Evolutionary conservation across 371 early-diverging fungal genomes (phyloP).

Genomic region (Syncephalastrum racemosum): DNA sequence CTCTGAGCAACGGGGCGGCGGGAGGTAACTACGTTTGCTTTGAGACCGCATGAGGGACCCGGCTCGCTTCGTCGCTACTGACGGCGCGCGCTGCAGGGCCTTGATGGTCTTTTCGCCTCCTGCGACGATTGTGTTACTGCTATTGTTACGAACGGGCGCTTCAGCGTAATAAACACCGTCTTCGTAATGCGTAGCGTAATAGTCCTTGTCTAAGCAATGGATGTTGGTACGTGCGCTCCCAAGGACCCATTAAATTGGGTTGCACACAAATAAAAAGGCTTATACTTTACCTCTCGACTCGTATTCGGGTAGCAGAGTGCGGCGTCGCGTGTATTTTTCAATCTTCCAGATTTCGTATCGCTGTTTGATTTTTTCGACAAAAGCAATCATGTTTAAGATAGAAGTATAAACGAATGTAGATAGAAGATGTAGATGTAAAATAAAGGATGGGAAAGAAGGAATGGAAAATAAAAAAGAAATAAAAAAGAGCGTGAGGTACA

Average conservation of each 20-base stretch:
- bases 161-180: constrained; percentile 22
- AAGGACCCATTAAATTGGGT: neutral
- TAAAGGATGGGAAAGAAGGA: constrained; percentile 6
- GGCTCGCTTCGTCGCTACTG: constrained; percentile 11
- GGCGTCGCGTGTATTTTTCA: constrained; percentile 63
- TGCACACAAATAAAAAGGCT: neutral
- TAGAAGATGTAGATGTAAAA: neutral
- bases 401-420: neutral
- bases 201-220: constrained; percentile 17
- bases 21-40: neutral
- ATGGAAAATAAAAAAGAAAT: constrained; percentile 7
- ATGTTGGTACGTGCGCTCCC: neutral
- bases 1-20: constrained; percentile 19
- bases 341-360: constrained; percentile 67
- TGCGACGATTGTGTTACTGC: neutral
- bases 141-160: neutral
- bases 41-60: constrained; percentile 6
- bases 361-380: constrained; percentile 60
- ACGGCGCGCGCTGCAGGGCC: constrained; percentile 9
- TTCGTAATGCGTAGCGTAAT: constrained; percentile 20
- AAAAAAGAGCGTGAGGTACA: constrained; percentile 3
- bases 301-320: constrained; percentile 61
- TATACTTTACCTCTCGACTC: constrained; percentile 49
- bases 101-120: constrained; percentile 3
- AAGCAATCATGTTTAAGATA: constrained; percentile 40